Evolutionary conservation across 2,329 filamentous ascomycete species (phyloP).

Genomic region (Phialophora expanda): DNA sequence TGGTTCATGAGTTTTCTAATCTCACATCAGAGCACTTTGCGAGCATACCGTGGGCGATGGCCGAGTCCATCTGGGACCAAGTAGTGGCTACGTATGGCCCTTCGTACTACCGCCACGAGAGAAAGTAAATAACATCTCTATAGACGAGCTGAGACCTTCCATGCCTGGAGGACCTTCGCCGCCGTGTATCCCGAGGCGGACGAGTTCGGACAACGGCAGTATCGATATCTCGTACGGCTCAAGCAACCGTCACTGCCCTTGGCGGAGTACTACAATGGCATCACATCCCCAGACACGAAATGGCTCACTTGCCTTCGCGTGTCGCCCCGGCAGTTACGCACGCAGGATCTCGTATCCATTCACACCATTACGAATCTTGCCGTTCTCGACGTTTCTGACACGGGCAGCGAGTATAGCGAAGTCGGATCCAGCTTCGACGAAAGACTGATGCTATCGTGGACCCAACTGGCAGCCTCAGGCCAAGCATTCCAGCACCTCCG

Average conservation of each 20-base stretch:
- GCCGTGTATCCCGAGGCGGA: conserved; percentile 43
- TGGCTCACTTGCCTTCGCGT: conserved; percentile 49
- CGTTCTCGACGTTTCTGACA: conserved; percentile 45
- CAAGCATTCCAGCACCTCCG: conserved; percentile 48
- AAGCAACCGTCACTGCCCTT: conserved; percentile 42
- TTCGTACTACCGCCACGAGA: conserved; percentile 19
- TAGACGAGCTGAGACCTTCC: conserved; percentile 43
- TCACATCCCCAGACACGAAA: conserved; percentile 42
- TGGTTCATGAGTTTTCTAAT: conserved; percentile 45
- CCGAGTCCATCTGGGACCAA: conserved; percentile 48
- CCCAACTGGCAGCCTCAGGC: conserved; percentile 44
- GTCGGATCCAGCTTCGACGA: conserved; percentile 44
- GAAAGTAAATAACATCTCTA: conserved; percentile 12
- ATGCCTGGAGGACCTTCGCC: conserved; percentile 53
- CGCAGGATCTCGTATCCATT: conserved; percentile 48
- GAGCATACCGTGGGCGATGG: conserved; percentile 49
- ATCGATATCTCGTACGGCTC: conserved; percentile 44
- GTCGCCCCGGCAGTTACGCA: conserved; percentile 42
- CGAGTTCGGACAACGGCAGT: conserved; percentile 43
- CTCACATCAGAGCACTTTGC: conserved; percentile 46
- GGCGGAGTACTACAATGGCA: conserved; percentile 45
- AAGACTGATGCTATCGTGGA: conserved; percentile 50
- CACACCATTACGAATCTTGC: conserved; percentile 49
- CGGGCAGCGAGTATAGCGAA: conserved; percentile 27
- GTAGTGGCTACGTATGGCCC: conserved; percentile 45